Base-by-base conservation (phyloP, 345 rosid genomes). In the Eucalyptus virginea region DNA sequence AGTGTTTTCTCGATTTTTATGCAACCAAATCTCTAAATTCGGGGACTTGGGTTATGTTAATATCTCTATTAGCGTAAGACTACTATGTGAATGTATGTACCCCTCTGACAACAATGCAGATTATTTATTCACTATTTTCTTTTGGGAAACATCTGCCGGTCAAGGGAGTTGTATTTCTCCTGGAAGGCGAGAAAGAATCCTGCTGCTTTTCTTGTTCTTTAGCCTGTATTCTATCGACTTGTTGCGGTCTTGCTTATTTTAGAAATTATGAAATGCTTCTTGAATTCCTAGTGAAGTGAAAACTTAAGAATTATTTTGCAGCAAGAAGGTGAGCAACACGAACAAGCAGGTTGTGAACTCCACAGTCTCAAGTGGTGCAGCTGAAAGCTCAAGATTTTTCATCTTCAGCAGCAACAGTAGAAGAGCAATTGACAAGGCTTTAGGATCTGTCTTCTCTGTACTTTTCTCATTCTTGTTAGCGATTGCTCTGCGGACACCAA, bases 291-390 rank as follows among this genome's bases (percentile, higher is more conserved):
- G 80, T 16, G 80, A 16, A 15, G 80, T n/a, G 21, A 15, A 67
- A 62, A 67, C 9, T 67, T 8, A 8, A 8, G 49, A 67, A 67
- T 67, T 51, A 54, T 42, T 87, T 91, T 92, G 90, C 98, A 97
- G 99, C 88, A 96, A 95, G 93, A 94, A 93, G 92, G 94, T 94
- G 32, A 94, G 92, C 92, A 97, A 94, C 86, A 90, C 86, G 92
- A 95, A 99, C 9, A 95, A 91, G 90, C 89, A 96, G 19, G 94
- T 90, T n/a, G 91, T 91, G 88, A 96, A 97, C 92, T 90, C 98
- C 8, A 94, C 8, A 94, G 88, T 80, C 88, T 40, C 90, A 86
- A 93, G 95, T 87, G 92, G 92, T 80, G 93, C 94, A 86, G 92
- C 94, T 86, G 92, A 89, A 48, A 88, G 89, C 56, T 86, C 92